Base-by-base conservation (phyloP, 257 asterid genomes). In the Capsicum rhomboideum region DNA sequence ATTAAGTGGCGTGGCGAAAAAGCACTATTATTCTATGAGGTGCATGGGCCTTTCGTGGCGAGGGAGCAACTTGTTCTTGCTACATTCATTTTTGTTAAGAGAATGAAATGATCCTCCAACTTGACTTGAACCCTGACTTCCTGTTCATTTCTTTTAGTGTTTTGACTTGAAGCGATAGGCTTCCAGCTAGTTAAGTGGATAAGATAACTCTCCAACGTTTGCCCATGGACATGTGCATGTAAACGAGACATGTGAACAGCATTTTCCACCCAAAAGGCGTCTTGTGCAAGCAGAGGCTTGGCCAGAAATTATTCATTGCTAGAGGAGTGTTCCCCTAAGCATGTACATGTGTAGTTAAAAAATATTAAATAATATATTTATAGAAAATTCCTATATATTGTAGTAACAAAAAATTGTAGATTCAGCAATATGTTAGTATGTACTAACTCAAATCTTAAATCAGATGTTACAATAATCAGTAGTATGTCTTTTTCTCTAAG, bases 121-220 rank as follows among this genome's bases (percentile, higher is more conserved):
- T 1, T 21, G 23, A 4, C 1, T 59, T 0, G 8, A 11, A 2
- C 18, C 3, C 26, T 0, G 1, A 6, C 20, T 26, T 63, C 0
- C 0, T 23, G 10, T 12, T 13, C 17, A 12, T 50, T 50, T 13
- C 1, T 14, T 1, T 50, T 50, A 4, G 55, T 63, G 10, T 26
- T 12, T 63, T 12, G 2, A 63, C 29, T 63, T 2, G 14, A 61
- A 6, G 28, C 2, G 12, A 5, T 63, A 61, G 1, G 6, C 11
- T 26, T 20, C 4, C 8, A n/a, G 17, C 67, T 61, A 23, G 6
- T 61, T 1, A 14, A 61, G 18, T 23, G 37, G 4, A 61, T 61
- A 61, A 11, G 2, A 11, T 7, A 9, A 6, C 1, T 61, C 5
- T 1, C 34, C 3, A 3, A 2, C 3, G 7, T 34, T 17, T 2